These are phyloP conservation scores for Zygosaccharomyces pseudorouxii DNA, from an alignment of 805 yeast species.

Conservation along the genomic window DNA sequence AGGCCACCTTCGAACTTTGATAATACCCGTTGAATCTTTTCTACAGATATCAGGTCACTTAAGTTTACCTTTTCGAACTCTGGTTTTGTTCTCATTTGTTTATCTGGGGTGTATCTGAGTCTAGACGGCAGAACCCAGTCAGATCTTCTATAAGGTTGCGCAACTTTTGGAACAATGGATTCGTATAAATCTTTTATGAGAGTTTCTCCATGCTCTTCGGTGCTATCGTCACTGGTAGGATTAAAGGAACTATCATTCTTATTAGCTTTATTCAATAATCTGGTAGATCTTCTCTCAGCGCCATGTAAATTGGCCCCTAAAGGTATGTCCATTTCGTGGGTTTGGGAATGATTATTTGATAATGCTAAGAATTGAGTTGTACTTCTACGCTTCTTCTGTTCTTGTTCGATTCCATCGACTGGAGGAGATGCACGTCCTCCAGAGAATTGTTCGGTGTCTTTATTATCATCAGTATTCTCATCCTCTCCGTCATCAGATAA, in stretches of 20 bases:
- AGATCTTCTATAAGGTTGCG: conserved; percentile 33
- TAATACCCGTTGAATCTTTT: conserved; percentile 26
- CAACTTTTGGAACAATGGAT: conserved; percentile 28
- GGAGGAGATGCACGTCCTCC: conserved; percentile 2
- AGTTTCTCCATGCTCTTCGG: conserved; percentile 7
- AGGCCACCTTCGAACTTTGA: conserved; percentile 34
- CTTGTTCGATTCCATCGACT: not conserved
- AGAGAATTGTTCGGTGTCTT: not conserved
- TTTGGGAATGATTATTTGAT: conserved; percentile 10
- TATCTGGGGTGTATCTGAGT: conserved; percentile 32
- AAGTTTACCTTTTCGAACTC: conserved; percentile 30
- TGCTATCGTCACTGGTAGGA: conserved; percentile 6
- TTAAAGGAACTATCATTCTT: conserved; percentile 2
- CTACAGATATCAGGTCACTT: conserved; percentile 26
- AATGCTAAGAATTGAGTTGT: conserved; percentile 8
- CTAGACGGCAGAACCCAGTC: conserved; percentile 34
- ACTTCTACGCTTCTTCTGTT: conserved; percentile 3
- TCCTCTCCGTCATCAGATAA: conserved; percentile 9
- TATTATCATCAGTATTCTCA: conserved; percentile 9
- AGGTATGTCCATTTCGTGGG: conserved; percentile 14
- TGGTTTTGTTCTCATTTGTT: conserved; percentile 32
- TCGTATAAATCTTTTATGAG: conserved; percentile 30
- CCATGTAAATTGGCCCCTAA: conserved; percentile 10
- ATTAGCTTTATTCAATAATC: conserved; percentile 21
- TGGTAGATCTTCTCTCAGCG: conserved; percentile 24